These are phyloP conservation scores for Haberlea rhodopensis DNA, from an alignment of 257 asterid genomes.

Conservation along the genomic window DNA sequence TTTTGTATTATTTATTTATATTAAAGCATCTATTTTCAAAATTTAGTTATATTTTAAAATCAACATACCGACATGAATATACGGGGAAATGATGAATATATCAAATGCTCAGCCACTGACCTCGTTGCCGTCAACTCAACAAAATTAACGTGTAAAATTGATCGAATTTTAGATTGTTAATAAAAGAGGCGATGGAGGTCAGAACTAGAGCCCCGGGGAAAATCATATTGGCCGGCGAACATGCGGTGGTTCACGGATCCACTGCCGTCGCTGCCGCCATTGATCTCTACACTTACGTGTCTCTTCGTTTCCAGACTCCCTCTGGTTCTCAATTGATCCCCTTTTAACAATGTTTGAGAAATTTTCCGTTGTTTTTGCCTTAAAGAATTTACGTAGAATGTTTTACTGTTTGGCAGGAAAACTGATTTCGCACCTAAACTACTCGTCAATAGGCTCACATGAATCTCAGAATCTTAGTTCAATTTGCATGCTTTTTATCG, in stretches of 20 bases:
- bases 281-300: constrained; percentile 86
- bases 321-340: constrained; percentile 37
- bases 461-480: constrained; percentile 1
- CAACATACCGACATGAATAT: too few species aligned
- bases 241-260: constrained; percentile 97
- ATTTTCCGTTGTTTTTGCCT: not conserved
- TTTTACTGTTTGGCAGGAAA: not conserved
- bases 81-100: too few species aligned
- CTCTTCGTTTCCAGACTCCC: constrained; percentile 86
- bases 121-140: not conserved
- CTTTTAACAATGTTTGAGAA: not conserved
- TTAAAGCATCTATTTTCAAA: too few species aligned
- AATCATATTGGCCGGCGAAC: constrained; percentile 93
- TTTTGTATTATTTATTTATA: too few species aligned
- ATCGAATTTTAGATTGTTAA: not conserved
- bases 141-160: too few species aligned
- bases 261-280: constrained; percentile 97
- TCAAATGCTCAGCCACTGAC: not conserved
- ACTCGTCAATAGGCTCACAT: not conserved
- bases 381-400: not conserved
- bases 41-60: too few species aligned
- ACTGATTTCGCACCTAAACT: not conserved
- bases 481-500: not conserved
- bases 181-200: constrained; percentile 61
- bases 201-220: constrained; percentile 97